Percentiles rank a stretch among this genome's conserved stretches.
Evolutionary conservation across 1,139 yeast species (phyloP).

Genomic region (Saccharomyces hybrid): DNA sequence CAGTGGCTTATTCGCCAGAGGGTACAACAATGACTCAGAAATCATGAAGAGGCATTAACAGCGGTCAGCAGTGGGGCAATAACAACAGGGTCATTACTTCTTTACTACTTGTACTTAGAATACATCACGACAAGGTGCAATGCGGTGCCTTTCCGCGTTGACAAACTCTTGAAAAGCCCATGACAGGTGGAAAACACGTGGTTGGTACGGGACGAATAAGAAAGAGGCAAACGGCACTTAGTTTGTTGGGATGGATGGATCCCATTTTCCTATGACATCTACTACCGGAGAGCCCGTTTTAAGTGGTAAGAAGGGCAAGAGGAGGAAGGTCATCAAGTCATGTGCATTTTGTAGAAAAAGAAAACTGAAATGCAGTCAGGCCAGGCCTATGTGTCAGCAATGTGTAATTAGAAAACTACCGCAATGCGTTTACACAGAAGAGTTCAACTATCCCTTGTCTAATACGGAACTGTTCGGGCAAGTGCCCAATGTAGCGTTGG

Average conservation of each 20-base stretch:
- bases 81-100: neutral
- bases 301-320: slow-evolving; percentile 5
- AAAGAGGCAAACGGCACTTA: neutral
- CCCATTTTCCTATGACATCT: neutral
- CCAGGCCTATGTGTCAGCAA: slow-evolving; percentile 23
- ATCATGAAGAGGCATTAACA: neutral
- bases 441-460: slow-evolving; percentile 16
- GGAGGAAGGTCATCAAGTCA: slow-evolving; percentile 24
- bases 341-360: slow-evolving; percentile 29
- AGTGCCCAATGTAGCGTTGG: slow-evolving; percentile 22
- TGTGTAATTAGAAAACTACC: slow-evolving; percentile 20
- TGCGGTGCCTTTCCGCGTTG: neutral
- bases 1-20: neutral
- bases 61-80: neutral
- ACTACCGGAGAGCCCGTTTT: neutral
- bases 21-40: neutral
- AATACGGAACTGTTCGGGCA: slow-evolving; percentile 19
- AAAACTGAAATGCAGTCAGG: slow-evolving; percentile 28
- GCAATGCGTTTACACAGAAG: slow-evolving; percentile 24
- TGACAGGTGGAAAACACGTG: neutral
- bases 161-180: neutral
- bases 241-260: neutral
- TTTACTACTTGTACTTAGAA: neutral
- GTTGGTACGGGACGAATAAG: neutral
- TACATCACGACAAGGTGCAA: neutral